Percentiles rank a stretch among this genome's conserved stretches.
Evolutionary conservation across 116 monocot genomes (phyloP).

Genomic region (Cymodocea nodosa): DNA sequence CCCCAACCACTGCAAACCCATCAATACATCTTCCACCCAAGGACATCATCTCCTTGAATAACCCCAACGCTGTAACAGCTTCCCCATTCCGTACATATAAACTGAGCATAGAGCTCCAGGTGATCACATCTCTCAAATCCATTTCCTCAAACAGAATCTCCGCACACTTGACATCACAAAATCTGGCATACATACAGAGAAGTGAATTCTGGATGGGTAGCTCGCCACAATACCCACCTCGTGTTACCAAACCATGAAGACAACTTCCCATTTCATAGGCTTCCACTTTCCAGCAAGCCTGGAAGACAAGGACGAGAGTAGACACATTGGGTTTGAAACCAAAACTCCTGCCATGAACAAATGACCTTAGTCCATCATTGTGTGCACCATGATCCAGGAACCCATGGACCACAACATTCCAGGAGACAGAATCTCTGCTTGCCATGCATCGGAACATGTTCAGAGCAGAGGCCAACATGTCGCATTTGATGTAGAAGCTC

Average conservation of each 20-base stretch:
- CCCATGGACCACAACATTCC: slow-evolving; percentile 62
- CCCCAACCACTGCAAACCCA: slow-evolving; percentile 33
- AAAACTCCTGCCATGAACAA: slow-evolving; percentile 21
- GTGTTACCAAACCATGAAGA: slow-evolving; percentile 33
- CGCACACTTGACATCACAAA: slow-evolving; percentile 22
- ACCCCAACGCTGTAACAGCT: slow-evolving; percentile 11
- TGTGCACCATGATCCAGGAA: slow-evolving; percentile 20
- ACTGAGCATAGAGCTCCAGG: slow-evolving; percentile 65
- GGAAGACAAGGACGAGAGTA: slow-evolving; percentile 43
- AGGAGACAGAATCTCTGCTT: slow-evolving; percentile 59
- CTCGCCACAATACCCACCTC: slow-evolving; percentile 22
- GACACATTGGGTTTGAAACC: slow-evolving; percentile 41
- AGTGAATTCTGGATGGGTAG: slow-evolving; percentile 42
- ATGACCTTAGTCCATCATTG: slow-evolving; percentile 21
- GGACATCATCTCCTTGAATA: slow-evolving; percentile 45
- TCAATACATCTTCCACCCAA: slow-evolving; percentile 20
- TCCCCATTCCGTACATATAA: slow-evolving; percentile 26
- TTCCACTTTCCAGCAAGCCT: slow-evolving; percentile 51
- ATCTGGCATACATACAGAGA: slow-evolving; percentile 40
- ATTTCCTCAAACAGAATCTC: slow-evolving; percentile 62
- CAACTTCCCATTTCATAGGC: slow-evolving; percentile 18
- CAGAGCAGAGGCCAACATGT: slow-evolving; percentile 27
- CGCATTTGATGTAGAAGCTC: slow-evolving; percentile 53
- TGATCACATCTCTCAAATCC: slow-evolving; percentile 36
- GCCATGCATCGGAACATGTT: slow-evolving; percentile 23